Evolutionary conservation across 768 basidiomycete species (phyloP).

Genomic region (Lactarius psammicola): DNA sequence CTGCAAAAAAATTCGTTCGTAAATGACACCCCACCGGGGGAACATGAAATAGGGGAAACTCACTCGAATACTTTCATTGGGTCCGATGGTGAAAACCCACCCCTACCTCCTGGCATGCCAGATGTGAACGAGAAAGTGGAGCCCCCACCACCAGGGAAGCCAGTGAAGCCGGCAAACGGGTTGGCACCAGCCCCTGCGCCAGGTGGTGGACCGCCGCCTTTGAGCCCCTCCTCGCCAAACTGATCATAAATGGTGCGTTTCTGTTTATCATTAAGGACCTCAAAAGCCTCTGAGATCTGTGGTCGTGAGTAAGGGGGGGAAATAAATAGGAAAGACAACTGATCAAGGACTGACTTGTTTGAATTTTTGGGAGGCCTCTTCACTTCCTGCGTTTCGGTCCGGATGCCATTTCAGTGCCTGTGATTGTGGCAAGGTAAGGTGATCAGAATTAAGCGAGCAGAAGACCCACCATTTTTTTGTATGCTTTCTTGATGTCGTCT

Average conservation of each 20-base stretch:
- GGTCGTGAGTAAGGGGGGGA: not conserved
- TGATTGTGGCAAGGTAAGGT: not conserved
- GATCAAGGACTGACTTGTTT: conserved; percentile 62
- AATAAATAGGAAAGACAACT: not conserved
- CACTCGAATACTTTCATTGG: conserved; percentile 89
- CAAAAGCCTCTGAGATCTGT: conserved; percentile 92
- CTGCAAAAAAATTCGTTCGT: conserved; percentile 38
- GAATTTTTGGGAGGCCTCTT: conserved; percentile 85
- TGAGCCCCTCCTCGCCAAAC: conserved; percentile 93
- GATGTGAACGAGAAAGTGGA: conserved; percentile 55
- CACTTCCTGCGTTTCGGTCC: conserved; percentile 83
- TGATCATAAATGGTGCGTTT: conserved; percentile 89
- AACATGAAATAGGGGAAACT: conserved; percentile 36
- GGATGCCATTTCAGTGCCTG: conserved; percentile 94
- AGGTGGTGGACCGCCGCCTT: conserved; percentile 60
- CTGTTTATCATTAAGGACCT: conserved; percentile 86
- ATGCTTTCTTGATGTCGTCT: conserved; percentile 90
- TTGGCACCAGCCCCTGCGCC: conserved; percentile 46
- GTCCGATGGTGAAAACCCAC: conserved; percentile 74
- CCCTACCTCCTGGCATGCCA: conserved; percentile 31
- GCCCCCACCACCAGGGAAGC: conserved; percentile 50
- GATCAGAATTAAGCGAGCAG: conserved; percentile 1
- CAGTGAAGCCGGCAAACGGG: conserved; percentile 36
- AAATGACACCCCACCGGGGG: not conserved
- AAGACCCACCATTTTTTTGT: conserved; percentile 81